Conservation (phyloP, 192 early-diverging fungal genomes). For the Geranomyces variabilis region DNA sequence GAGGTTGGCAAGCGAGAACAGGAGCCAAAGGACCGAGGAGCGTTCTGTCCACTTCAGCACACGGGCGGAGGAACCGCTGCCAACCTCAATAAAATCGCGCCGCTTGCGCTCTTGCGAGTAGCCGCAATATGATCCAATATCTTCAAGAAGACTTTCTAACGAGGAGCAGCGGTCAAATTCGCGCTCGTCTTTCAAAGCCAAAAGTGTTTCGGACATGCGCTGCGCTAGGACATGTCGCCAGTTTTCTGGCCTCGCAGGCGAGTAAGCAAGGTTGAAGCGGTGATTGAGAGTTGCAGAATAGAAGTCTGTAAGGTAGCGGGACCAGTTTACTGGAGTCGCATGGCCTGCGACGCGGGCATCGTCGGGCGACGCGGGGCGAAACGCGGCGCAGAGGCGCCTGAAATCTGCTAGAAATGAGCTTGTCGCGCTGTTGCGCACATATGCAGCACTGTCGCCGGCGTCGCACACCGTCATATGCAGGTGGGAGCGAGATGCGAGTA, state of each 20-base stretch:
- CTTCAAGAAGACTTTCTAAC: not conserved
- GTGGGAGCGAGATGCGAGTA: no score
- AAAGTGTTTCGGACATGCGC: not conserved
- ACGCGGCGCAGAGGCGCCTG: not conserved
- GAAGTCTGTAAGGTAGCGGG: no score
- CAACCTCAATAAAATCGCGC: conserved; percentile 5
- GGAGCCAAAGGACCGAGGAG: conserved; percentile 7
- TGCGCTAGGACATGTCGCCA: not conserved
- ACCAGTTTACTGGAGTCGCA: no score
- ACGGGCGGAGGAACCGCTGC: not conserved
- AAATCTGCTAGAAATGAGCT: not conserved
- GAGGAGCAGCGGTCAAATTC: conserved; percentile 4
- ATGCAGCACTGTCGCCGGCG: no score
- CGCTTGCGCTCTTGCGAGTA: not conserved
- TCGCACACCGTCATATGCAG: no score
- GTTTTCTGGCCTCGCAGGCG: no score
- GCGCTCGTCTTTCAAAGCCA: not conserved
- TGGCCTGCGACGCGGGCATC: not conserved
- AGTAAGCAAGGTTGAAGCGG: no score
- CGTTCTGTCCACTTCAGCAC: not conserved
- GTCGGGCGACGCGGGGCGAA: not conserved
- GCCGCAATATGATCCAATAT: conserved; percentile 7
- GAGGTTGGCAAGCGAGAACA: conserved; percentile 4
- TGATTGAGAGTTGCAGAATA: no score
- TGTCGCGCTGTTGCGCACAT: not conserved